Base-by-base conservation (phyloP, 2,329 filamentous ascomycete species). In the Cordyceps tenuipes region DNA sequence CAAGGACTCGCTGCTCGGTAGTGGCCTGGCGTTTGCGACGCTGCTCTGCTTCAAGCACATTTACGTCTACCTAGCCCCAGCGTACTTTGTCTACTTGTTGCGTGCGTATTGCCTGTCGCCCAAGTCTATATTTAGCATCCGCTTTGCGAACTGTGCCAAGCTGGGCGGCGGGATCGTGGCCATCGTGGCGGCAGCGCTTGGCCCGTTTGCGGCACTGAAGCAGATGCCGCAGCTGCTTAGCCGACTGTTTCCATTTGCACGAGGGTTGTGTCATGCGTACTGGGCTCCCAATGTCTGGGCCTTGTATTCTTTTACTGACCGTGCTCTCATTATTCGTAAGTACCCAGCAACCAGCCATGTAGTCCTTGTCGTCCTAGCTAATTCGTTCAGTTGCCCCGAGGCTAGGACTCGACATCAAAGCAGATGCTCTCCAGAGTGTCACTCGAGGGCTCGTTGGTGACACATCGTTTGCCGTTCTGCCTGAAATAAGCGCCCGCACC, bases 241-340 rank as follows among this genome's bases (percentile, higher is more conserved):
- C 69, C 83, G 94, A 41, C 77, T 99, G 9, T 99, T 99, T 68
- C 94, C 94, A 0, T 99, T 99, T 72, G 91, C 91, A 1, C 82
- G 94, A 62, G 94, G 94, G 0, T 78, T 99, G 5, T 97, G 93
- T 71, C 94, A 99, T 76, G 94, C 94, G 0, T 99, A 99, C 72
- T 99, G 94, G 94, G 94, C 94, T 13, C 92, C 94, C 0, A 99
- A 99, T 66, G 78, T 96, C 1, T 99, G 94, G 94, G 93, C 94
- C 0, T 82, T 97, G 70, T 99, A 99, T 74, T 97, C 94, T 0
- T 96, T 97, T 71, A 77, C 82, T 2, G 94, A 99, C 69, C 82
- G 94, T 57, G 75, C 91, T 8, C 72, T 99, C 65, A 96, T 99
- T 62, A 83, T 86, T 67, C 74, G 91, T 95, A 77, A 71, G 85